Conservation (phyloP, 192 early-diverging fungal genomes). For the Phlyctochytrium planicorne region DNA sequence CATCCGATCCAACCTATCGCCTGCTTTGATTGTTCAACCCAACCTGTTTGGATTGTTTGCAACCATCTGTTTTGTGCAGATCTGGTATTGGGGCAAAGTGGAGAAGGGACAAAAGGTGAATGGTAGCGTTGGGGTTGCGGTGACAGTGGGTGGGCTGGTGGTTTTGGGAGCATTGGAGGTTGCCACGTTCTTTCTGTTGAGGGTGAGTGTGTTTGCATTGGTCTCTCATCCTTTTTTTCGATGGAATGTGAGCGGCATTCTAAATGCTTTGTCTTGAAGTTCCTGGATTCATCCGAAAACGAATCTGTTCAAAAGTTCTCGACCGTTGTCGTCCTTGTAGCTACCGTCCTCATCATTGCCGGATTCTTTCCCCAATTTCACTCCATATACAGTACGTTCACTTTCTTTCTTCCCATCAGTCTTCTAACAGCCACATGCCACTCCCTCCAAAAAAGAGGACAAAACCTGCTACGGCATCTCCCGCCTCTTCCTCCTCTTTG, state of each 20-base stretch:
- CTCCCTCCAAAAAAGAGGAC: not conserved
- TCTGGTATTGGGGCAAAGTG: conserved; percentile 15
- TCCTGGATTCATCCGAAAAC: not conserved
- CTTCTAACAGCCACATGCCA: not conserved
- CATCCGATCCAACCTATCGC: conserved; percentile 6
- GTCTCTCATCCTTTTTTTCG: too few species aligned
- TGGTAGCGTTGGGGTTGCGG: not conserved
- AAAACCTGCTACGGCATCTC: conserved; percentile 19
- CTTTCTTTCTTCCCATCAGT: not conserved
- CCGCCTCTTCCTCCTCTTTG: conserved; percentile 20
- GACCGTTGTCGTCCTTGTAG: conserved; percentile 18
- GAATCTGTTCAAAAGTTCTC: conserved; percentile 3
- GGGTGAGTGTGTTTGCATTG: conserved; percentile 10
- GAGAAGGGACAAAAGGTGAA: too few species aligned
- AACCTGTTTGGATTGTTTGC: conserved; percentile 31
- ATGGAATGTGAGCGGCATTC: not conserved
- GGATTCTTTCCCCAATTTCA: conserved; percentile 26
- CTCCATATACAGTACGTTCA: conserved; percentile 19
- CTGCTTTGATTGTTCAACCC: conserved; percentile 21
- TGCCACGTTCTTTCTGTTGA: conserved; percentile 11
- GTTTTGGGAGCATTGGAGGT: conserved; percentile 16
- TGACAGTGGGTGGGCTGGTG: not conserved
- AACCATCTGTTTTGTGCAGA: conserved; percentile 22
- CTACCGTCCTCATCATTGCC: conserved; percentile 26
- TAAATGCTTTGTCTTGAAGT: too few species aligned